Conservation (phyloP, 805 yeast genomes). For the Candida michaelii region DNA sequence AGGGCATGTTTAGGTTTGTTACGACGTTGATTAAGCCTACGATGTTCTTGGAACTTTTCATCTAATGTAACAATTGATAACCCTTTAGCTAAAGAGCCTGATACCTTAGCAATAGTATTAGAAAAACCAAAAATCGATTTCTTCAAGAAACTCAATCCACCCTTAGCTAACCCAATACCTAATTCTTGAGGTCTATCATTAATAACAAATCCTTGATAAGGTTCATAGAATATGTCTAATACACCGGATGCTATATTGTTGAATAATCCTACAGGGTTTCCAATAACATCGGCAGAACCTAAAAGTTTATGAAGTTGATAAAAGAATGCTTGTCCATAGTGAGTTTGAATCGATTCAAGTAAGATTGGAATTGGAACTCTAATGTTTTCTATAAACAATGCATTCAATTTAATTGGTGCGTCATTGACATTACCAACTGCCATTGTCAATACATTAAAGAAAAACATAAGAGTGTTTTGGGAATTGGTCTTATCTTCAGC, state of each 20-base stretch:
- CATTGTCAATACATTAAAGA: constrained; percentile 87
- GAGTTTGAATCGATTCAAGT: constrained; percentile 68
- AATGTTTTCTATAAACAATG: constrained; percentile 83
- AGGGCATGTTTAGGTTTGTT: constrained; percentile 83
- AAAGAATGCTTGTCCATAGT: constrained; percentile 88
- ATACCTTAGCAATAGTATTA: constrained; percentile 88
- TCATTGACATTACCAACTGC: constrained; percentile 96
- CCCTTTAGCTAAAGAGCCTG: constrained; percentile 95
- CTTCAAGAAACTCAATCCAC: constrained; percentile 90
- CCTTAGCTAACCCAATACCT: constrained; percentile 94
- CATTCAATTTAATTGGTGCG: constrained; percentile 89
- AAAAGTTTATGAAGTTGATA: constrained; percentile 89
- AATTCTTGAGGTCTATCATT: constrained; percentile 95
- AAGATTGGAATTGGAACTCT: constrained; percentile 81
- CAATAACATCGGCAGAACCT: constrained; percentile 95
- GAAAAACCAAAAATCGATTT: constrained; percentile 94
- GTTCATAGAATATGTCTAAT: constrained; percentile 94
- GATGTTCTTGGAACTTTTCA: constrained; percentile 74
- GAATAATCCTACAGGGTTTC: constrained; percentile 96
- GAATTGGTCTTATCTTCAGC: constrained; percentile 58
- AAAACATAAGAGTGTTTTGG: constrained; percentile 68
- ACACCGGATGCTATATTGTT: constrained; percentile 93
- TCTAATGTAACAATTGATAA: constrained; percentile 89
- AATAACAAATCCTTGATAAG: constrained; percentile 92
- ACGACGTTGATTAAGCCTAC: constrained; percentile 71